Base-by-base conservation (phyloP, 129 eudicot genomes). In the Lactuca sativa region DNA sequence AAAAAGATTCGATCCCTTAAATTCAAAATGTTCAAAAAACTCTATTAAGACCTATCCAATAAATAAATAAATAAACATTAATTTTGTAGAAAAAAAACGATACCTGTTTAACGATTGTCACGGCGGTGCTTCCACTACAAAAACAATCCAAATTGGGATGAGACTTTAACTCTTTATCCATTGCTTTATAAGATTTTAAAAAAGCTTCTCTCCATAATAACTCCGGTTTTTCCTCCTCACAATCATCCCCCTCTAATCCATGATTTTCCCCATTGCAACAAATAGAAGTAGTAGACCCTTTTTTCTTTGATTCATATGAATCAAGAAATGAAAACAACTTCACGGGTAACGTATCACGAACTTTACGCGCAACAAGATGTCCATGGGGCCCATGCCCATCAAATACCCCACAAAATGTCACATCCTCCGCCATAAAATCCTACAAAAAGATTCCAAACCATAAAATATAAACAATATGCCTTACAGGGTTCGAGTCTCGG, bases 341-440 rank as follows among this genome's bases (percentile, higher is more conserved):
- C 38, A 90, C 59, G 43, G 99, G 99, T 57, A 95, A 69, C 0
- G 88, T 65, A 74, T 95, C 97, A 79, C 99, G 89, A 61, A 95
- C 99, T 87, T 90, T 90, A 60, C 95, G 91, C 44, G 97, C 90
- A 68, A 95, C 99, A 16, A 95, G 87, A 84, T 95, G 99, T 31
- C 99, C 99, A 14, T 95, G 90, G n/a, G 99, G 99, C 33, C 99
- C 99, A 64, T 95, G 99, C 21, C 99, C 99, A 71, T 95, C 99
- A 70, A 95, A 95, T 10, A 95, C 84, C 37, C 99, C 99, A 72
- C 97, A 95, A 69, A 95, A 90, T 6, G 83, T 90, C 68, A 81
- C 84, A 82, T 90, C 99, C 7, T 87, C 99, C 1, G 71, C 70
- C 90, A 87, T 90, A 73, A 87, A 90, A 84, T 95, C 96, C 99